Evolutionary conservation across 1,284 basidiomycete species (phyloP).

Genomic region (Malassezia sp.): DNA sequence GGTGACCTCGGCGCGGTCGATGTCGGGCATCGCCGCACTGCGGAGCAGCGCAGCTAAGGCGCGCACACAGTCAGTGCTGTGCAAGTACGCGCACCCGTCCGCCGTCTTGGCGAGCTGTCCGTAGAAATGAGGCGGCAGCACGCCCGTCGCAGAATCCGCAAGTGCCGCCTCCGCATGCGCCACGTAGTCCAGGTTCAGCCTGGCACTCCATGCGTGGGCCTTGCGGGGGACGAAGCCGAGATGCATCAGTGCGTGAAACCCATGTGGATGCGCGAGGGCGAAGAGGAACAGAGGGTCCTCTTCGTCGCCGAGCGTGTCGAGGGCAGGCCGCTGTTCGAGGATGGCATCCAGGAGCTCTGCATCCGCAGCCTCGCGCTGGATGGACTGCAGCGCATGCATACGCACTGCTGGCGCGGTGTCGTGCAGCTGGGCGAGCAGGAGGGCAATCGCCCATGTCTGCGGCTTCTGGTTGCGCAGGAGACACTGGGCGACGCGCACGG

Average conservation of each 20-base stretch:
- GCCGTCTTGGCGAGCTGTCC: constrained; percentile 93
- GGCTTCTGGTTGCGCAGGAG: constrained; percentile 24
- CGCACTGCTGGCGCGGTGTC: constrained; percentile 81
- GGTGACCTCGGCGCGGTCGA: no score
- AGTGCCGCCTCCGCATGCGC: constrained; percentile 77
- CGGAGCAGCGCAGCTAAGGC: constrained; percentile 80
- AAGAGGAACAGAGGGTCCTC: constrained; percentile 72
- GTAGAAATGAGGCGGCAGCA: constrained; percentile 86
- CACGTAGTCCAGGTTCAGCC: constrained; percentile 55
- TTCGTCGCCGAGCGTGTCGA: constrained; percentile 87
- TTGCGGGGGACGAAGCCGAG: constrained; percentile 85
- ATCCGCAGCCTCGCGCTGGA: constrained; percentile 79
- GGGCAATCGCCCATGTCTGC: constrained; percentile 41
- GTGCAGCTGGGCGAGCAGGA: constrained; percentile 88
- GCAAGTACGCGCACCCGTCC: constrained; percentile 77
- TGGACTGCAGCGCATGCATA: constrained; percentile 71
- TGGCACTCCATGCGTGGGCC: constrained; percentile 78
- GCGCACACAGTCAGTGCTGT: no score
- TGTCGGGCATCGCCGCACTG: constrained; percentile 49
- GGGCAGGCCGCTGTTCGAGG: constrained; percentile 81
- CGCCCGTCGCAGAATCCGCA: constrained; percentile 16
- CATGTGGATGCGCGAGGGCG: constrained; percentile 86
- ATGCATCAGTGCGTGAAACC: constrained; percentile 80
- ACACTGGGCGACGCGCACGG: constrained; percentile 63
- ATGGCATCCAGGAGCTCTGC: constrained; percentile 74